Conservation (phyloP, 768 basidiomycete species). For the Boletellus ananas region DNA sequence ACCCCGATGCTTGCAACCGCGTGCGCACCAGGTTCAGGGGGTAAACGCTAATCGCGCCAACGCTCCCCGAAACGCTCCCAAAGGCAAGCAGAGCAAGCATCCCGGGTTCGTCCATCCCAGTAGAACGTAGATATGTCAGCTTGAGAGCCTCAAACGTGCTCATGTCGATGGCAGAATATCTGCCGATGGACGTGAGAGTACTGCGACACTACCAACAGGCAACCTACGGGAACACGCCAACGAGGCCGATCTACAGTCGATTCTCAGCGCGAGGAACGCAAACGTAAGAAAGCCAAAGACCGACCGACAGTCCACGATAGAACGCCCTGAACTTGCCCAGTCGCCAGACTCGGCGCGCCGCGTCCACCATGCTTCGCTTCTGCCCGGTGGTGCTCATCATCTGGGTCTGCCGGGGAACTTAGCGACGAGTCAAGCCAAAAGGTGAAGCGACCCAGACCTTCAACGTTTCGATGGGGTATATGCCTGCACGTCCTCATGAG, state of each 20-base stretch:
- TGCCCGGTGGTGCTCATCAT: slow-evolving; percentile 88
- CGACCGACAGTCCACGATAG: slow-evolving; percentile 86
- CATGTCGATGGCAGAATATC: slow-evolving; percentile 95
- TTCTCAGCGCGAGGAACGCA: slow-evolving; percentile 9
- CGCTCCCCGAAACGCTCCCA: slow-evolving; percentile 88
- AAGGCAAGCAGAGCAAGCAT: slow-evolving; percentile 84
- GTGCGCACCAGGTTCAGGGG: slow-evolving; percentile 91
- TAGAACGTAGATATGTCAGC: slow-evolving; percentile 81
- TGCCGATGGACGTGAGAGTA: slow-evolving; percentile 25
- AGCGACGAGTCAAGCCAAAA: background rate
- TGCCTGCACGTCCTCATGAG: slow-evolving; percentile 49
- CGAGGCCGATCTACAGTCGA: slow-evolving; percentile 71
- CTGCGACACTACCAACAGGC: background rate
- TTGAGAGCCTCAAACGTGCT: slow-evolving; percentile 96
- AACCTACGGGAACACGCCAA: slow-evolving; percentile 94
- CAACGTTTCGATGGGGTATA: slow-evolving; percentile 94
- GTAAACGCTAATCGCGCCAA: slow-evolving; percentile 92
- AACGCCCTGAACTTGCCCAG: slow-evolving; percentile 79
- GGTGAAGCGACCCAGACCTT: slow-evolving; percentile 50
- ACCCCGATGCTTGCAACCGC: slow-evolving; percentile 93
- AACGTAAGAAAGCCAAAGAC: slow-evolving; percentile 30
- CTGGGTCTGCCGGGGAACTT: slow-evolving; percentile 58
- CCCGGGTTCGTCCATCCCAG: slow-evolving; percentile 85
- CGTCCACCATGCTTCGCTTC: slow-evolving; percentile 54
- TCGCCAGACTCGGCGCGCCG: slow-evolving; percentile 71